Conservation (phyloP, 371 early-diverging fungal genomes). For the Phascolomyces articulosus region DNA sequence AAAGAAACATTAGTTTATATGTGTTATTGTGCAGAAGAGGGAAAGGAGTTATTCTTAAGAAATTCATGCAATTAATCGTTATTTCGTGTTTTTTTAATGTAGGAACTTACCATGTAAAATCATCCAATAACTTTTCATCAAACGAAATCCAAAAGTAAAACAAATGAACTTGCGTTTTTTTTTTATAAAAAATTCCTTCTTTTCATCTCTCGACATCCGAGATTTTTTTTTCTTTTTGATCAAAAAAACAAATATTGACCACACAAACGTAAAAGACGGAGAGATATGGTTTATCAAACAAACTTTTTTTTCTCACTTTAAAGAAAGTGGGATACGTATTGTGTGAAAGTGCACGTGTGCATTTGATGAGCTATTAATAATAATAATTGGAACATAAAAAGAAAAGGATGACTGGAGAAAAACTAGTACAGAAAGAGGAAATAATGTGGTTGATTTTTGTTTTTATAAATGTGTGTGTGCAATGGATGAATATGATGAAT, state of each 20-base stretch:
- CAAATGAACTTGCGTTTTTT: background rate
- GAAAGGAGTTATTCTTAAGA: background rate
- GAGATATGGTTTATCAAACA: no score
- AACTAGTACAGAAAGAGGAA: background rate
- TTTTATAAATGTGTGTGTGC: background rate
- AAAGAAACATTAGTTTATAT: no score
- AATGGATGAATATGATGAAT: background rate
- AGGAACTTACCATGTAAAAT: constrained; percentile 22
- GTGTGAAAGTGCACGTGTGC: background rate
- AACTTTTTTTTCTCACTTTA: no score
- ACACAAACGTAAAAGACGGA: no score
- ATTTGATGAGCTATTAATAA: background rate
- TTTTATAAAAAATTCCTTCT: background rate
- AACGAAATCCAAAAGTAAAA: background rate
- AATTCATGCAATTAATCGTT: background rate
- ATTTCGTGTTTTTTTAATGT: background rate
- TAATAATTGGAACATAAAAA: background rate
- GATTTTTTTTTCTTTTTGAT: no score
- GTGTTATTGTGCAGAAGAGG: background rate
- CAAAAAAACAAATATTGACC: no score
- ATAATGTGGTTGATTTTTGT: background rate
- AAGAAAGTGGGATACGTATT: background rate
- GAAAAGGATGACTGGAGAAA: background rate
- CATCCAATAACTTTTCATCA: background rate
- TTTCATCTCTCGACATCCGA: background rate